Base-by-base conservation (phyloP, 345 rosid genomes). In the Lumnitzera racemosa region DNA sequence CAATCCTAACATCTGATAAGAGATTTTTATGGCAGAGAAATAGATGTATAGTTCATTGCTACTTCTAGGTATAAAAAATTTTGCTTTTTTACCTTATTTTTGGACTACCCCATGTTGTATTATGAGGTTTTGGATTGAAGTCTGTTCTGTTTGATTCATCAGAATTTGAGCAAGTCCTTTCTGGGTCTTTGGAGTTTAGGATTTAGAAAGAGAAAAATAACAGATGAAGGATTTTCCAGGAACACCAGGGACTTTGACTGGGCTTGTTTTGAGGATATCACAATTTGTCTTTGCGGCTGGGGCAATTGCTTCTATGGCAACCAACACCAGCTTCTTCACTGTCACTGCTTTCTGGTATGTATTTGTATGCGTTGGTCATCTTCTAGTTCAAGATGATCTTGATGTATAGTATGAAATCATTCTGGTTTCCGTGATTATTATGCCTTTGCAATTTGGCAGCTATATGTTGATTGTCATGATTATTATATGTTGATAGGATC, bases 311-410 rank as follows among this genome's bases (percentile, higher is more conserved):
- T 77, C 79, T 54, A 84, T 83, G 81, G 76, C 83, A 47, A 74
- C 90, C 65, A 81, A 91, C 15, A 14, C 63, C 61, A 70, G 58
- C 29, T 88, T 88, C 83, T 81, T 74, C 71, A 68, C 55, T 69
- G 77, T 53, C 79, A 88, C 95, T 41, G 86, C 98, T 75, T 84
- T 86, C 87, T 82, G 95, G 98, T 88, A 83, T 64, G 24, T 58
- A 15, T 57, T 20, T 20, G n/a, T 20, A 67, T 31, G 12, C 5
- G 5, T 27, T 1, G 2, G 5, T 27, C 20, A 27, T 27, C 31
- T 29, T 24, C 53, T 64, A 12, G 12, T 46, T 58, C 23, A 12
- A 47, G n/a, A 11, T 56, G 1, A 11, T 50, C 13, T 31, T 63
- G 24, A 46, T 50, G 12, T 17, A 52, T 9, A 24, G 61, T 13